These are phyloP conservation scores for Epichloe sibirici DNA, from an alignment of 2,329 filamentous ascomycete species.

Conservation along the genomic window DNA sequence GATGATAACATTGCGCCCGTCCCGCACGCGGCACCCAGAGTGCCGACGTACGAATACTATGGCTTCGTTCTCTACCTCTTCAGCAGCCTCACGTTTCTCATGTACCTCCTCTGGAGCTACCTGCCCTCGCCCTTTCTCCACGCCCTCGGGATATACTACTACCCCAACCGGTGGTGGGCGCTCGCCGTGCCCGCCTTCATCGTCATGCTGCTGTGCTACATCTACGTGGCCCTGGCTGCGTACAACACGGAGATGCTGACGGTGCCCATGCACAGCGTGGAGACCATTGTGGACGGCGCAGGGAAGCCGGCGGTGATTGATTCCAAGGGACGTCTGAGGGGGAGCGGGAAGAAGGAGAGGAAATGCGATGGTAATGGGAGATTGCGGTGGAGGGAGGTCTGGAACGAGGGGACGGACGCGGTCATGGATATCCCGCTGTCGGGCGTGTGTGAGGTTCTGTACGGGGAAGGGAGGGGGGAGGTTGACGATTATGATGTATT, in stretches of 20 bases:
- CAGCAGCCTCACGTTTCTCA: conserved; percentile 66
- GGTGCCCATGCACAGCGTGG: conserved; percentile 62
- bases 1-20: conserved; percentile 77
- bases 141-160: conserved; percentile 89
- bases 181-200: conserved; percentile 84
- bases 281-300: conserved; percentile 85
- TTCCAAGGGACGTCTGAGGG: conserved; percentile 43
- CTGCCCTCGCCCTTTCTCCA: conserved; percentile 86
- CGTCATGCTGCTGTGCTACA: conserved; percentile 79
- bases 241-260: conserved; percentile 90
- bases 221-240: conserved; percentile 80
- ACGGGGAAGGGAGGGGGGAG: conserved; percentile 45
- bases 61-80: conserved; percentile 95
- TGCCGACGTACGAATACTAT: conserved; percentile 99
- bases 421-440: conserved; percentile 95
- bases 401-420: conserved; percentile 89
- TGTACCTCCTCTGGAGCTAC: conserved; percentile 71
- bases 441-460: conserved; percentile 88
- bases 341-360: conserved; percentile 23
- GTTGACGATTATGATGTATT: neutral
- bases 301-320: conserved; percentile 79
- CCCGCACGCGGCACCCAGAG: conserved; percentile 76
- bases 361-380: conserved; percentile 23
- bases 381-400: conserved; percentile 66
- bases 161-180: conserved; percentile 96